Conservation (phyloP, 306 rosid genomes). For the Castanospermum australe region DNA sequence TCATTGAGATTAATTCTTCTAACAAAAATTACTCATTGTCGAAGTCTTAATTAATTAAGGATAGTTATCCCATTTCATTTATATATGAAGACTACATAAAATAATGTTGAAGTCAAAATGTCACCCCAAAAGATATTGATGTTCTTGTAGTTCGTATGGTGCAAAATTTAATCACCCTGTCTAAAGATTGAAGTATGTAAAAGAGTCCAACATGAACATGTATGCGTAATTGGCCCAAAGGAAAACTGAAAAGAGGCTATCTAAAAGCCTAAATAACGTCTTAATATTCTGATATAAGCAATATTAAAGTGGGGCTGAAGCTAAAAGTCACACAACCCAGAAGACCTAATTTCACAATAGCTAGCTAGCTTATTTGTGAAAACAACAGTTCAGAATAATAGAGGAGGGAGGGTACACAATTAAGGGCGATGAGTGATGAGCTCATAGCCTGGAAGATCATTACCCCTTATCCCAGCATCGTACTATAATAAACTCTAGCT, state of each 20-base stretch:
- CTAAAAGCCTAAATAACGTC: not conserved
- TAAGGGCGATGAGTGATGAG: not conserved
- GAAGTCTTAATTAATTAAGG: not conserved
- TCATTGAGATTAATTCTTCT: not conserved
- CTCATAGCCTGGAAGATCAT: not conserved
- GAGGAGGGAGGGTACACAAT: constrained; percentile 4
- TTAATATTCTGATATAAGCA: not conserved
- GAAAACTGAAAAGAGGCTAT: not conserved
- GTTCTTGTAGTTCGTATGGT: not conserved
- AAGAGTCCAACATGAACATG: not conserved
- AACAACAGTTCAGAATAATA: constrained; percentile 6
- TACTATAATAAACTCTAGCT: not conserved
- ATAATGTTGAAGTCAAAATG: not conserved
- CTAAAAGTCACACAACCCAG: not conserved
- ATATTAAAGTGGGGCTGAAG: not conserved
- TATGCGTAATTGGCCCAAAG: not conserved
- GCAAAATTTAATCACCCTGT: not conserved
- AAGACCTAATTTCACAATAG: not conserved
- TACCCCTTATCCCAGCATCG: not conserved
- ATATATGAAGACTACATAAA: not conserved
- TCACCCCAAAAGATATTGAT: not conserved
- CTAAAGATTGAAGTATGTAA: not conserved
- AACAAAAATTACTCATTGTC: not conserved
- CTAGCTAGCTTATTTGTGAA: not conserved
- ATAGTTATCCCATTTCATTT: not conserved